Evolutionary conservation across 176 grass and related monocot species (phyloP), one percentile per base, ranked within the genome.

Genomic region (Eleusine indica): DNA sequence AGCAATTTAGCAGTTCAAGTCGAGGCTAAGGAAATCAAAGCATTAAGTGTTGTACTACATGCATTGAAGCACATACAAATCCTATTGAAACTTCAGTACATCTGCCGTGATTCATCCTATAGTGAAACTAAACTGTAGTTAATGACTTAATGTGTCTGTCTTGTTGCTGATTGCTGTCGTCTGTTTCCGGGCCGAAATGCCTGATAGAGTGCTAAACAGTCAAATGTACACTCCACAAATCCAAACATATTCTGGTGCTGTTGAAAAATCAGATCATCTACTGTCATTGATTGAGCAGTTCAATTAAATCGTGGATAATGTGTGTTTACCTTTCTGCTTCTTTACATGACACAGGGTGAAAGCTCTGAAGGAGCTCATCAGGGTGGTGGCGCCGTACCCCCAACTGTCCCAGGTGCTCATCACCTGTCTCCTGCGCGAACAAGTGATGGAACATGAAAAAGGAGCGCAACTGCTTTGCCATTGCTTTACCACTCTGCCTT

Each of bases 401-500:
- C 28, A 65, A 7, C n/a, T 90, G 3, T 25, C 66, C 57, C 13
- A n/a, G 66, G 22, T 0, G 28, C 15, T 89, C 19, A 28, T 66
- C 10, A 4, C 29, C 10, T 68, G 57, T n/a, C 47, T 89, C 29
- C 14, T 82, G 19, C 3, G 15, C 22, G 83, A 86, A 29, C 2
- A 14, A 18, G 1, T 82, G 37, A 53, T 82, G 78, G 4, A 21
- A 0, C 58, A 88, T 39, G 12, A 9, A 38, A 44, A 71, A 47
- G 78, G 38, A 4, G 65, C 75, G 3, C 17, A 56, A 11, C 19
- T 89, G 54, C 71, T 85, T 25, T 1, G 1, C 4, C 15, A 61
- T 30, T 75, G 77, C 82, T 89, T 89, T 68, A 25, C n/a, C 76
- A 69, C 19, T 2, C 37, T 81, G 71, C 6, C 25, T n/a, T 70